Conservation (phyloP, 768 basidiomycete genomes). For the Calocybe cyanea region DNA sequence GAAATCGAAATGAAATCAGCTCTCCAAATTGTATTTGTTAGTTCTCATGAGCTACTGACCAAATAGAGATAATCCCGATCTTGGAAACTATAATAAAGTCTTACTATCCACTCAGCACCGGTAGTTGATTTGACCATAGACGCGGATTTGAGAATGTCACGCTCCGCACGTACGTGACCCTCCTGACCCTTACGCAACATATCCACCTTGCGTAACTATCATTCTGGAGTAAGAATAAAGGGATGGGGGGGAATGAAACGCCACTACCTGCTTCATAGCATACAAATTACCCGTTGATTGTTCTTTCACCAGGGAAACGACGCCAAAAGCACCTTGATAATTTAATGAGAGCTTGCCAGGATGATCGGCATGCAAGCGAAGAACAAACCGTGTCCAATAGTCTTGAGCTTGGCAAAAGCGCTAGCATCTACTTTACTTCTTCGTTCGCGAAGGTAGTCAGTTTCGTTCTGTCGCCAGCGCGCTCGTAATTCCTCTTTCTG, state of each 20-base stretch:
- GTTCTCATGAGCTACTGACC: conserved; percentile 51
- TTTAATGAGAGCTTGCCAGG: not conserved
- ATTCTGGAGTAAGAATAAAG: conserved; percentile 17
- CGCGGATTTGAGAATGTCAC: conserved; percentile 90
- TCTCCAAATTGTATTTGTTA: conserved; percentile 1
- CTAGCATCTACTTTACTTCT: conserved; percentile 79
- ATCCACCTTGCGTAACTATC: conserved; percentile 78
- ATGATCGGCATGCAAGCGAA: conserved; percentile 12
- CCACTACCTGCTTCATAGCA: conserved; percentile 91
- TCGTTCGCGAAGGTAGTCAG: conserved; percentile 81
- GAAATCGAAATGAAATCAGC: conserved; percentile 54
- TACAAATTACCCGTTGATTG: conserved; percentile 74
- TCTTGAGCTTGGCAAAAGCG: conserved; percentile 86
- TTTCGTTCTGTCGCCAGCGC: conserved; percentile 86
- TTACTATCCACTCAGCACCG: conserved; percentile 91
- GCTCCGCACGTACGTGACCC: conserved; percentile 94
- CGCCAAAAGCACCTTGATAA: conserved; percentile 58
- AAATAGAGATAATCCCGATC: conserved; percentile 94
- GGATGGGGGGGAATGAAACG: conserved; percentile 3
- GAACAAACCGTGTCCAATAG: conserved; percentile 83
- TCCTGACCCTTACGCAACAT: conserved; percentile 97
- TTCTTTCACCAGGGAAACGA: conserved; percentile 90
- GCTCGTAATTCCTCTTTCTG: conserved; percentile 71
- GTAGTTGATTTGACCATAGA: conserved; percentile 71
- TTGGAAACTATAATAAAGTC: conserved; percentile 90